Evolutionary conservation across 2,329 filamentous ascomycete genomes (phyloP).

Genomic region (Xylaria sp.): DNA sequence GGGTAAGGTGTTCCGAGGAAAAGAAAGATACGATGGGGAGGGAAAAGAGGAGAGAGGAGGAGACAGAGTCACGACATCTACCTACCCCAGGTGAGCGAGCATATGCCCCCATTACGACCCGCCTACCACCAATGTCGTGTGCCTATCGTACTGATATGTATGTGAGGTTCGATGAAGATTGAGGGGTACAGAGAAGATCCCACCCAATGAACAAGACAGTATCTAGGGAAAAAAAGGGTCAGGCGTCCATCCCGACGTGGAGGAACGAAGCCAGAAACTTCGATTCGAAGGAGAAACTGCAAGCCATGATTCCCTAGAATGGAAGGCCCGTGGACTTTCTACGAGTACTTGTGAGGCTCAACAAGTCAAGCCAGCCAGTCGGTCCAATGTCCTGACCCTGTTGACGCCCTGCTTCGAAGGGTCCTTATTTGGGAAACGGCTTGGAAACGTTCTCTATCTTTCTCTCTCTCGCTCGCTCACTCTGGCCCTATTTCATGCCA

Average conservation of each 20-base stretch:
- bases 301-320: constrained; percentile 12
- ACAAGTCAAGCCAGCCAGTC: neutral
- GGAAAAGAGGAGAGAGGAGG: too few species aligned
- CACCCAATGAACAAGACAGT: neutral
- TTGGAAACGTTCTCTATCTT: neutral
- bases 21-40: neutral
- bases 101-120: neutral
- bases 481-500: neutral
- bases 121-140: neutral
- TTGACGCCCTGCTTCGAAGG: constrained; percentile 1
- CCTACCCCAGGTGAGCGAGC: neutral
- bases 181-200: neutral
- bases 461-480: neutral
- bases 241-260: neutral
- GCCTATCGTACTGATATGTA: neutral
- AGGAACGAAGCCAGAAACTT: neutral
- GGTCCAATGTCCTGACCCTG: neutral
- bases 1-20: neutral
- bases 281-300: constrained; percentile 3
- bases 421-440: constrained; percentile 14
- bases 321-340: constrained; percentile 12
- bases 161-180: neutral
- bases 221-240: neutral
- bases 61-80: neutral
- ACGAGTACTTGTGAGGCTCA: constrained; percentile 15